Base-by-base conservation (phyloP, 805 yeast genomes). In the Saccharomycodes ludwigii region DNA sequence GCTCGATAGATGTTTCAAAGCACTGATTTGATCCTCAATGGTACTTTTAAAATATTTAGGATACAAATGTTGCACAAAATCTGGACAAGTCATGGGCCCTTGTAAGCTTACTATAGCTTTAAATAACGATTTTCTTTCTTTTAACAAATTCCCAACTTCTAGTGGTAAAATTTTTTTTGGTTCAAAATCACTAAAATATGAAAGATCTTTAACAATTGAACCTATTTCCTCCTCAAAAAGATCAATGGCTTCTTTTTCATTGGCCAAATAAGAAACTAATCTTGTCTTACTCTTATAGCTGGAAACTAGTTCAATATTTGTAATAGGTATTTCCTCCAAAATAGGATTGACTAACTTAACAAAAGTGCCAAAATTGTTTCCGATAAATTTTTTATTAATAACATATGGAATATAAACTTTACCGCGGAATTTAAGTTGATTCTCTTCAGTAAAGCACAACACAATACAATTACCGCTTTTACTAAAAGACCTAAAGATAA, bases 1-100 rank as follows among this genome's bases (percentile, higher is more conserved):
- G 1, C 94, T 77, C 40, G 85, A 68, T 29, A 78, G 58, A 29
- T 67, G 63, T 43, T 72, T 72, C 43, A 83, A 52, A 0, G 64
- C 53, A 8, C 59, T 66, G 15, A 86, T 75, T 36, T 74, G 63
- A 10, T 52, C 46, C 34, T 65, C 61, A 15, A 80, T 48, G 18
- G 48, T 36, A 33, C 62, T 61, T 38, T 66, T 70, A 28, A 63
- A 57, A 26, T 68, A 61, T 15, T 73, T 49, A 24, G 63, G 66
- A 6, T 50, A 36, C 42, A 58, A 73, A 32, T 69, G 70, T 5
- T 41, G 34, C 12, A 55, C 52, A 46, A 78, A 71, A 13, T 64
- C 46, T 5, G 62, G 55, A 35, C 74, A 65, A 2, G 38, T 42
- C 26, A 57, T 43, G 9, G 58, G 45, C 16, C 43, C 43, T 32